phyloP scores from a whole-genome alignment of 1,139 yeast species.

The Yamadazyma sp. region DNA sequence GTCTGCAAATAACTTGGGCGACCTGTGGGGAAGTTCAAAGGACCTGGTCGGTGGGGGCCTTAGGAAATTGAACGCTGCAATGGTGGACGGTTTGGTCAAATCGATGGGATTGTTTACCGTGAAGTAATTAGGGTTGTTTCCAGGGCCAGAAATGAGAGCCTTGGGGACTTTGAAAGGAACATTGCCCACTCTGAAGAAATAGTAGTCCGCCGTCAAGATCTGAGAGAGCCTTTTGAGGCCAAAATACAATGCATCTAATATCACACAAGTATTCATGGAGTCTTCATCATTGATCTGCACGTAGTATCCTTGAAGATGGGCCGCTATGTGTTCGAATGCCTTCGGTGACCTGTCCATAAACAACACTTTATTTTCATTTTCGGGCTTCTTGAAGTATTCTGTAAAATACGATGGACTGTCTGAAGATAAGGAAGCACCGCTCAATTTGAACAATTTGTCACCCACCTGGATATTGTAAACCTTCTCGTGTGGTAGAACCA shows the following conservation, averaged over 20 bases:
- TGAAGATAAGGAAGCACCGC: slow-evolving; percentile 84
- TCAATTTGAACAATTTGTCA: slow-evolving; percentile 51
- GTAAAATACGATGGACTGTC: slow-evolving; percentile 74
- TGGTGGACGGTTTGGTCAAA: slow-evolving; percentile 9
- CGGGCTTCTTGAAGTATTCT: slow-evolving; percentile 38
- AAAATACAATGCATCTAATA: slow-evolving; percentile 75
- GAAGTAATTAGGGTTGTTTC: slow-evolving; percentile 78
- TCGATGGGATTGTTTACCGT: slow-evolving; percentile 57
- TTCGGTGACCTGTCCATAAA: slow-evolving; percentile 77
- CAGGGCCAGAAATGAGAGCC: slow-evolving; percentile 50
- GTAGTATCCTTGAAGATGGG: slow-evolving; percentile 79
- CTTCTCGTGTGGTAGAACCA: slow-evolving; percentile 58
- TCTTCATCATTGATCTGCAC: slow-evolving; percentile 54
- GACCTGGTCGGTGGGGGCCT: slow-evolving; percentile 81
- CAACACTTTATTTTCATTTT: slow-evolving; percentile 46
- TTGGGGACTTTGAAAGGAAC: slow-evolving; percentile 59
- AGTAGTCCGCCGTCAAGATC: slow-evolving; percentile 48
- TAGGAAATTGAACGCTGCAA: slow-evolving; percentile 42
- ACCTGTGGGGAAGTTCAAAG: slow-evolving; percentile 50
- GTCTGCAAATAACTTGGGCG: slow-evolving; percentile 60
- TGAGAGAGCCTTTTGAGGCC: slow-evolving; percentile 57
- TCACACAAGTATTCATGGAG: slow-evolving; percentile 58
- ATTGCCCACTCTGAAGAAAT: slow-evolving; percentile 64
- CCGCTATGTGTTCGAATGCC: slow-evolving; percentile 63
- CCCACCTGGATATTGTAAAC: slow-evolving; percentile 79